These are phyloP conservation scores for Aeschynomene evenia DNA, from an alignment of 306 rosid species.

Conservation along the genomic window DNA sequence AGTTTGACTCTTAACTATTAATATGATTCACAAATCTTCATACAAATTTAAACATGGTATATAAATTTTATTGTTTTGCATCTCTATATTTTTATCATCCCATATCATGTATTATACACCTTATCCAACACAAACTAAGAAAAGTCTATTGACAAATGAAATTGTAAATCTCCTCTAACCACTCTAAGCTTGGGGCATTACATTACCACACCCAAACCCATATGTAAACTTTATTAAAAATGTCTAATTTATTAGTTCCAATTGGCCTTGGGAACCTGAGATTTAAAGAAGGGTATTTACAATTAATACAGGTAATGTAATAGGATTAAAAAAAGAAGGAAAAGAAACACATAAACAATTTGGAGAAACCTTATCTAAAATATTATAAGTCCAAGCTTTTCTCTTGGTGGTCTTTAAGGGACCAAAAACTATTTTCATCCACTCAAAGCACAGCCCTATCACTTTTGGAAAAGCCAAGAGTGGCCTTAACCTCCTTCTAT, in stretches of 20 bases:
- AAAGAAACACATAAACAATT: not conserved
- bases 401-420: conserved; percentile 57
- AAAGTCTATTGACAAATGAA: no score
- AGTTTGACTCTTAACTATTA: no score
- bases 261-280: not conserved
- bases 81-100: no score
- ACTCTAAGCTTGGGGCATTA: no score
- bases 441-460: conserved; percentile 82
- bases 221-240: no score
- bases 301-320: not conserved
- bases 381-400: conserved; percentile 33
- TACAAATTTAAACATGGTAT: no score
- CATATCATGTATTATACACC: no score
- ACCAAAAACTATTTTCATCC: conserved; percentile 67
- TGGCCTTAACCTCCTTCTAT: conserved; percentile 33
- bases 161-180: no score
- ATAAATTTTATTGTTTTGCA: no score
- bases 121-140: no score
- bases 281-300: not conserved
- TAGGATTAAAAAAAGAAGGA: not conserved
- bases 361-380: conserved; percentile 36
- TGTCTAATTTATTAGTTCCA: not conserved
- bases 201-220: no score
- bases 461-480: conserved; percentile 62
- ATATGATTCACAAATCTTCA: no score